A percentile compares a stretch with the other conserved stretches of the same genome.
Evolutionary conservation across 768 basidiomycete genomes (phyloP).

Genomic region (Lyophyllum shimeji): DNA sequence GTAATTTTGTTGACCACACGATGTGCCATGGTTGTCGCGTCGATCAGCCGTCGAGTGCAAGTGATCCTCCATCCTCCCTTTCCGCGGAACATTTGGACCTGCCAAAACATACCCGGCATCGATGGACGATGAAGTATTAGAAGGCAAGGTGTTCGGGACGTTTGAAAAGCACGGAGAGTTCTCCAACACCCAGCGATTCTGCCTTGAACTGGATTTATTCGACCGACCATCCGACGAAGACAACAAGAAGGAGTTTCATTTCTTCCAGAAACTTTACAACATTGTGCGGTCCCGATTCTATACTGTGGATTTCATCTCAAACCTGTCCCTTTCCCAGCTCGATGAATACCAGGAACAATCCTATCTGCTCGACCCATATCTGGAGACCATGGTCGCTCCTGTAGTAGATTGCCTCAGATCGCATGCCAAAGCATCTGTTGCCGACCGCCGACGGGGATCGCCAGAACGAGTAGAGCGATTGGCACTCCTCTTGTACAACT

Average conservation of each 20-base stretch:
- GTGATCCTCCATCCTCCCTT: not conserved
- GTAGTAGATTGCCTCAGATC: slow-evolving; percentile 63
- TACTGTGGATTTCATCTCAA: not conserved
- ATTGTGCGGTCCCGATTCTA: slow-evolving; percentile 45
- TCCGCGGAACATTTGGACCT: not conserved
- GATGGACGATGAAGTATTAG: slow-evolving; percentile 37
- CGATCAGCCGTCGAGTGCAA: no score
- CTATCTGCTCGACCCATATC: slow-evolving; percentile 86
- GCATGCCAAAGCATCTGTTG: slow-evolving; percentile 44
- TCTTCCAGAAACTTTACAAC: slow-evolving; percentile 41
- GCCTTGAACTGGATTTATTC: slow-evolving; percentile 50
- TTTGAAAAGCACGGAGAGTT: slow-evolving; percentile 70
- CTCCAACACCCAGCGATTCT: slow-evolving; percentile 43
- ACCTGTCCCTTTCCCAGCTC: slow-evolving; percentile 48
- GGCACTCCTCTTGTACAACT: slow-evolving; percentile 68
- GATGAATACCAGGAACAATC: slow-evolving; percentile 91
- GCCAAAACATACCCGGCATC: not conserved
- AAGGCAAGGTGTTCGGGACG: slow-evolving; percentile 47
- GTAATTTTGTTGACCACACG: not conserved
- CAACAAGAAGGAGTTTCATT: slow-evolving; percentile 37
- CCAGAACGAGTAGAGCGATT: slow-evolving; percentile 48
- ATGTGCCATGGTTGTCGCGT: not conserved
- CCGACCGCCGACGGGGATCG: slow-evolving; percentile 29
- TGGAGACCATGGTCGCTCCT: slow-evolving; percentile 78
- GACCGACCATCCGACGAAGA: slow-evolving; percentile 42